phyloP scores from a whole-genome alignment of 305 asterid genomes.

The Rubia balearica region DNA sequence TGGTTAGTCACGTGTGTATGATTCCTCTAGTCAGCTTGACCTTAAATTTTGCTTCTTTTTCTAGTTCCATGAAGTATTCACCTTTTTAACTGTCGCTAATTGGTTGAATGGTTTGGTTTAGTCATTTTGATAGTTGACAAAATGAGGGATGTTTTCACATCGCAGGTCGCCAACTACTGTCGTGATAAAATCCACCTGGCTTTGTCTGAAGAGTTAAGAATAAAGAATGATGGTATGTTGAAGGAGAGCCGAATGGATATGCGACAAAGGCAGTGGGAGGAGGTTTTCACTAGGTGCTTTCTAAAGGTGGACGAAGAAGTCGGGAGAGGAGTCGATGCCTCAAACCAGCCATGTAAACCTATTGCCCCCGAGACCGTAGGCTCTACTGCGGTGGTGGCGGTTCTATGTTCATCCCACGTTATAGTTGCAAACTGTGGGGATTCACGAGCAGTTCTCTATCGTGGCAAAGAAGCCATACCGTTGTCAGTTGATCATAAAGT shows the following conservation, averaged over 20 bases:
- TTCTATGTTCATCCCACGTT: slow-evolving; percentile 74
- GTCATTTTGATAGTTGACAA: background rate
- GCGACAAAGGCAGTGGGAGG: slow-evolving; percentile 60
- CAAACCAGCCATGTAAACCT: slow-evolving; percentile 32
- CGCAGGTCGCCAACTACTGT: slow-evolving; percentile 78
- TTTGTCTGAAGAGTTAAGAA: slow-evolving; percentile 51
- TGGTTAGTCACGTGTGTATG: background rate
- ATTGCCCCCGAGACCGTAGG: slow-evolving; percentile 77
- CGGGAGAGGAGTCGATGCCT: slow-evolving; percentile 41
- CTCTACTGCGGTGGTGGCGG: slow-evolving; percentile 80
- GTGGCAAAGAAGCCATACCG: slow-evolving; percentile 75
- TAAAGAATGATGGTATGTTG: slow-evolving; percentile 26
- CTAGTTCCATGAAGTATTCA: background rate
- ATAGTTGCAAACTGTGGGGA: slow-evolving; percentile 86
- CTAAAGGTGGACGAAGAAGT: slow-evolving; percentile 72
- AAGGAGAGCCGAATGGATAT: slow-evolving; percentile 35
- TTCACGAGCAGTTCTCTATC: slow-evolving; percentile 83
- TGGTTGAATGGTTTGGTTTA: background rate
- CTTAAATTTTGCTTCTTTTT: background rate
- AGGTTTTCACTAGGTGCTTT: slow-evolving; percentile 60
- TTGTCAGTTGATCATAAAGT: slow-evolving; percentile 77
- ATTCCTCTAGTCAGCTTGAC: background rate
- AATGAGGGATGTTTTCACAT: background rate
- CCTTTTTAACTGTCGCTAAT: background rate
- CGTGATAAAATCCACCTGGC: slow-evolving; percentile 64